phyloP scores from a whole-genome alignment of 2,329 filamentous ascomycete genomes.

The Aspergillus oerlinghausenensis region DNA sequence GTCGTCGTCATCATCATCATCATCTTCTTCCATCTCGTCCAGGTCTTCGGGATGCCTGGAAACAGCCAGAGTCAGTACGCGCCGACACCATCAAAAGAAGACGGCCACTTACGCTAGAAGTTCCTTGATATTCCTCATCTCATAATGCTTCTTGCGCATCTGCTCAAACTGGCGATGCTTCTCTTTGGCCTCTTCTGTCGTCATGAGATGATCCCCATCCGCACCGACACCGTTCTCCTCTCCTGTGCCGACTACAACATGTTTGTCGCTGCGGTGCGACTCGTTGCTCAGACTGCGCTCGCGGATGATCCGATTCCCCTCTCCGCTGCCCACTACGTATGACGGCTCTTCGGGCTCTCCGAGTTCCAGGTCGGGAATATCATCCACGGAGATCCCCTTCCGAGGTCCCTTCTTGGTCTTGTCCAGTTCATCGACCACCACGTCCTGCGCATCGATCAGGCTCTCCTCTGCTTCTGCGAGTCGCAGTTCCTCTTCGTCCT shows the following conservation, averaged over 20 bases:
- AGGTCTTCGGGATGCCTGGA: slow-evolving; percentile 59
- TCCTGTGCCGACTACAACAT: slow-evolving; percentile 68
- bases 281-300: slow-evolving; percentile 39
- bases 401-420: slow-evolving; percentile 39
- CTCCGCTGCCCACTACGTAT: slow-evolving; percentile 28
- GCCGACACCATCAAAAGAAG: neutral
- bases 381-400: slow-evolving; percentile 56
- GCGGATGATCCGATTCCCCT: slow-evolving; percentile 44
- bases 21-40: slow-evolving; percentile 58
- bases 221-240: slow-evolving; percentile 33
- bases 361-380: slow-evolving; percentile 87
- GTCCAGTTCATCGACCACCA: slow-evolving; percentile 66
- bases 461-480: slow-evolving; percentile 28
- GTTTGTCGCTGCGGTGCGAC: slow-evolving; percentile 56
- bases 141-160: slow-evolving; percentile 93
- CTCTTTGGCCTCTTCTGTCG: slow-evolving; percentile 68
- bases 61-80: slow-evolving; percentile 7
- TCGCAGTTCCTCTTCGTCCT: slow-evolving; percentile 70
- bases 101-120: slow-evolving; percentile 63
- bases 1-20: slow-evolving; percentile 53
- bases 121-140: slow-evolving; percentile 92
- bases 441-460: slow-evolving; percentile 63
- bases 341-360: slow-evolving; percentile 83
- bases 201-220: slow-evolving; percentile 48
- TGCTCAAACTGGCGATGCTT: slow-evolving; percentile 91